Percentiles rank a stretch among this genome's conserved stretches.
Conservation (phyloP, 805 yeast species). For the Grigorovia jiainica region DNA sequence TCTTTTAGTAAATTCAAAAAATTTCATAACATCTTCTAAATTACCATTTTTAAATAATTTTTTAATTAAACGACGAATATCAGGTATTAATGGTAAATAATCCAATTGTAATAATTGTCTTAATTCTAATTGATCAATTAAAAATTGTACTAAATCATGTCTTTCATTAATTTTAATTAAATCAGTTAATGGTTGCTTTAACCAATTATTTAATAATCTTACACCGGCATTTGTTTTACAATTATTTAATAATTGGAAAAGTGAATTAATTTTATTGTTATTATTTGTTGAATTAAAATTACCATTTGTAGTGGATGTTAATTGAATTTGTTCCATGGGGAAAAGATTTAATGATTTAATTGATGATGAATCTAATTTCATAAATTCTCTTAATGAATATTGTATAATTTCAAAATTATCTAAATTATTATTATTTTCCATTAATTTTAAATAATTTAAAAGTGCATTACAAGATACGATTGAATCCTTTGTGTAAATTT, state of each 20-base stretch:
- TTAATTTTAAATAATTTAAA: conserved; percentile 54
- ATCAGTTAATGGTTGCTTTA: conserved; percentile 86
- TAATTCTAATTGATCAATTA: conserved; percentile 60
- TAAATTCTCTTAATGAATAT: conserved; percentile 67
- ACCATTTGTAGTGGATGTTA: conserved; percentile 7
- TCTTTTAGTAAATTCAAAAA: conserved; percentile 68
- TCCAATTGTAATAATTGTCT: conserved; percentile 60
- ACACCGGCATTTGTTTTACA: conserved; percentile 90
- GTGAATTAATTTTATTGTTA: conserved; percentile 39
- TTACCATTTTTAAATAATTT: conserved; percentile 52
- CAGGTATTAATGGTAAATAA: conserved; percentile 68
- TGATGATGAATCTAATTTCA: conserved; percentile 89
- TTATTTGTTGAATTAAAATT: conserved; percentile 6
- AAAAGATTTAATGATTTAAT: conserved; percentile 79
- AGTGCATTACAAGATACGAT: conserved; percentile 41
- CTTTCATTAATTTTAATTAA: conserved; percentile 50
- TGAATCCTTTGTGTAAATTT: conserved; percentile 20
- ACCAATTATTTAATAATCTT: conserved; percentile 83
- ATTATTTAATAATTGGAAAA: conserved; percentile 76
- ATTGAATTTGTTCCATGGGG: conserved; percentile 36
- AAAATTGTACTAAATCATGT: conserved; percentile 62
- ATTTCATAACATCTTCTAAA: conserved; percentile 80
- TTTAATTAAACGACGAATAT: conserved; percentile 64
- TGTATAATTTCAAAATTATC: conserved; percentile 49
- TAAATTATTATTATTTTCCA: conserved; percentile 45